A percentile compares a stretch with the other conserved stretches of the same genome.
These are phyloP conservation scores for Elsinoe australis DNA, from an alignment of 2,329 filamentous ascomycete genomes.

Conservation along the genomic window DNA sequence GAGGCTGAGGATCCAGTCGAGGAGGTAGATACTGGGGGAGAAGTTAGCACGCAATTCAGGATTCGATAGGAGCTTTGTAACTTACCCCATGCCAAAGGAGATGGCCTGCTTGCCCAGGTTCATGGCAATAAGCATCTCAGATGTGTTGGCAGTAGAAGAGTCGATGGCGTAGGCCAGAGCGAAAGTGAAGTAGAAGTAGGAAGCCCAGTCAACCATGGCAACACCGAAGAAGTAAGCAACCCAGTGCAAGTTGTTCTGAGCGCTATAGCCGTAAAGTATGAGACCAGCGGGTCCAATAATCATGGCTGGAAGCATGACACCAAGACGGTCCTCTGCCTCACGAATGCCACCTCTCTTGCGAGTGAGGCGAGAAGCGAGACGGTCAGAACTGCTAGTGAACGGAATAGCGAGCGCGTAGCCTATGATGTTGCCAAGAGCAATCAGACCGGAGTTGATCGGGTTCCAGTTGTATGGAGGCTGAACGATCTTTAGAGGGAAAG, in stretches of 20 bases:
- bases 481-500: conserved; percentile 32
- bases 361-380: conserved; percentile 28
- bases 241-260: conserved; percentile 31
- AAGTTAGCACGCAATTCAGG: not conserved
- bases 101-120: conserved; percentile 33
- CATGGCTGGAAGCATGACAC: conserved; percentile 31
- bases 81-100: conserved; percentile 29
- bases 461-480: conserved; percentile 31
- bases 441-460: conserved; percentile 26
- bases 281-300: conserved; percentile 31
- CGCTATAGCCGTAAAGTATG: conserved; percentile 32
- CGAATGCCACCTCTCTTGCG: conserved; percentile 25
- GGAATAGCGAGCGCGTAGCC: conserved; percentile 32
- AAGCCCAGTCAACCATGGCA: conserved; percentile 31
- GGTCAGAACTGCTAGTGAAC: conserved; percentile 27
- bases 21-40: conserved; percentile 28
- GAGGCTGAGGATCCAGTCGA: conserved; percentile 31
- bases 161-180: conserved; percentile 56
- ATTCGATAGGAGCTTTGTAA: not conserved
- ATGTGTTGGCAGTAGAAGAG: conserved; percentile 51
- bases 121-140: conserved; percentile 51
- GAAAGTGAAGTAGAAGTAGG: conserved; percentile 37
- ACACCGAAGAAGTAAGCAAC: conserved; percentile 34
- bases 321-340: conserved; percentile 29
- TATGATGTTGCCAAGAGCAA: conserved; percentile 32